phyloP scores from a whole-genome alignment of 345 rosid genomes.

The Ceriops zippeliana region DNA sequence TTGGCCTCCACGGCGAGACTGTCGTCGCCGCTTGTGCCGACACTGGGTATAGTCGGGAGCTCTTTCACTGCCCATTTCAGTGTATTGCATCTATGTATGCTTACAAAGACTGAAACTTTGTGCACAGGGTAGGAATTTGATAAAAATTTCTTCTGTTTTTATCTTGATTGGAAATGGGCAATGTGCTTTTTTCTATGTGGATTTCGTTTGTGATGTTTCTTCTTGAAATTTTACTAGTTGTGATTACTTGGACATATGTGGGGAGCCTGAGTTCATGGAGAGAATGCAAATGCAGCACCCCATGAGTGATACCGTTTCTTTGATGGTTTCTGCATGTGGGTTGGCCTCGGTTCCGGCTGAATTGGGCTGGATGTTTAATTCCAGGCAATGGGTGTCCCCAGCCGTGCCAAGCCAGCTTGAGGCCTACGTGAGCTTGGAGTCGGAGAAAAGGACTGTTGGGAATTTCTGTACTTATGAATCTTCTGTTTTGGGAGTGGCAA shows the following conservation, averaged over 20 bases:
- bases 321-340: conserved; percentile 86
- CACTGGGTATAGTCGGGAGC: conserved; percentile 44
- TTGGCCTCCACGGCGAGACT: conserved; percentile 66
- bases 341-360: conserved; percentile 92
- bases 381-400: conserved; percentile 72
- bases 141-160: background rate
- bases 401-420: conserved; percentile 62
- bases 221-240: conserved; percentile 33
- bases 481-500: conserved; percentile 77
- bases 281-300: conserved; percentile 62
- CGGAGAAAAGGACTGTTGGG: conserved; percentile 62
- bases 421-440: conserved; percentile 77
- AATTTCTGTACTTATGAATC: conserved; percentile 82
- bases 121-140: background rate
- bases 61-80: background rate
- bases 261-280: conserved; percentile 96
- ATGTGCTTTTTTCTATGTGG: background rate
- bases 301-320: conserved; percentile 66
- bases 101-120: background rate
- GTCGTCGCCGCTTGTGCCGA: conserved; percentile 78
- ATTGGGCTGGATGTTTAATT: conserved; percentile 66
- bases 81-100: background rate
- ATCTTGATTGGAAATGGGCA: background rate
- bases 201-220: background rate
- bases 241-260: conserved; percentile 90